phyloP scores from a whole-genome alignment of 495 filamentous ascomycete species.

The Talaromyces ruber region DNA sequence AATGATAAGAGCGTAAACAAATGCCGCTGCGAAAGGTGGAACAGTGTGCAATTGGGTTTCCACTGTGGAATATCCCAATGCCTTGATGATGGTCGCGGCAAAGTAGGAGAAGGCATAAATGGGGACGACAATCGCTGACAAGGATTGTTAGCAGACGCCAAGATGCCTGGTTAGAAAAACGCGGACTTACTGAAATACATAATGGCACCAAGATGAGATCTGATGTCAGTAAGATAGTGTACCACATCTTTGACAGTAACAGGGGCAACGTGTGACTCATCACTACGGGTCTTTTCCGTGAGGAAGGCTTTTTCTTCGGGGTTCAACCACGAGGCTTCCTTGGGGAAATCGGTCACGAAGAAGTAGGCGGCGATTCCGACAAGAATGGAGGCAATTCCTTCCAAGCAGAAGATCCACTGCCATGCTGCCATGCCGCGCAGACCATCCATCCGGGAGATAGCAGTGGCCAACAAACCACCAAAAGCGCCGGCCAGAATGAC shows the following conservation, averaged over 20 bases:
- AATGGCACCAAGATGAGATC: constrained; percentile 66
- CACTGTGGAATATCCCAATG: constrained; percentile 54
- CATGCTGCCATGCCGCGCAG: constrained; percentile 48
- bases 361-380: constrained; percentile 54
- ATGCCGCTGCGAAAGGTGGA: constrained; percentile 65
- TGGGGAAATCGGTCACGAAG: constrained; percentile 56
- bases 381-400: constrained; percentile 60
- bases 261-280: constrained; percentile 18
- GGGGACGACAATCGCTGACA: constrained; percentile 2
- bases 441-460: constrained; percentile 64
- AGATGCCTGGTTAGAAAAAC: neutral
- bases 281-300: constrained; percentile 9
- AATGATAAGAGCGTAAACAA: constrained; percentile 52
- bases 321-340: constrained; percentile 54
- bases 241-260: constrained; percentile 53
- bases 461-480: constrained; percentile 68
- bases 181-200: constrained; percentile 20
- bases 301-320: constrained; percentile 48
- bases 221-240: constrained; percentile 49
- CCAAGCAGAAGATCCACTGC: constrained; percentile 56
- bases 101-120: constrained; percentile 70
- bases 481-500: constrained; percentile 63
- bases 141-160: neutral
- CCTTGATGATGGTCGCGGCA: constrained; percentile 68
- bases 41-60: constrained; percentile 70